Base-by-base conservation (phyloP, 2,329 filamentous ascomycete species). In the Epichloe scottii region DNA sequence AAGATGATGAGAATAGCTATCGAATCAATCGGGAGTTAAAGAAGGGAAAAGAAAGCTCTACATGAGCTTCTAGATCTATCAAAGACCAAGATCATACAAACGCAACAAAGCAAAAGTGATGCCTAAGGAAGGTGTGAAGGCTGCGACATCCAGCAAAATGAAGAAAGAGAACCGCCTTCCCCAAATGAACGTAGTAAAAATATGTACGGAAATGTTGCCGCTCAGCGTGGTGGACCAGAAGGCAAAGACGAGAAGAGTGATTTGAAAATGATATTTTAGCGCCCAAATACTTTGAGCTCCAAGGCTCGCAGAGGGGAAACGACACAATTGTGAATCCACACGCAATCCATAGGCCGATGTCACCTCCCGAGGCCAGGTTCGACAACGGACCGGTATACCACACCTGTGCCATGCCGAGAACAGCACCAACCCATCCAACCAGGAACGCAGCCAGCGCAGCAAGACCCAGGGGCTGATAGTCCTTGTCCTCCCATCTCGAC, bases 351-450 rank as follows among this genome's bases (percentile, higher is more conserved):
- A 74, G 63, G 19, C 78, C 79, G 47, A 66, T 69, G 26, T 66
- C 70, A 60, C 51, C 70, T 64, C 40, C 79, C 74, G 50, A 55
- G 2, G 81, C 81, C 33, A 78, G 68, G 59, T 68, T 62, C 0
- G 78, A 78, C 54, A 82, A 73, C 0, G 78, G 78, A 0, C 79
- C 79, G 4, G 72, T 71, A 50, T 75, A 82, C 77, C 78, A 82
- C 1, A 70, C 73, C 59, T 80, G 76, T 2, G 68, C 71, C 74
- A 82, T 81, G 6, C 75, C 74, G 0, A 79, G 75, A 2, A 82
- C 63, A 1, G 79, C 71, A n/a, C 80, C 64, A 3, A 63, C 70
- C 60, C 74, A 69, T 19, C 71, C 72, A 10, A 72, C 48, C 1
- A 74, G 37, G 5, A 70, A 77, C 4, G 70, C 68, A 1, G 62